Evolutionary conservation across 352 stramenopile genomes (phyloP).

Genomic region (Phytophthora kernoviae): DNA sequence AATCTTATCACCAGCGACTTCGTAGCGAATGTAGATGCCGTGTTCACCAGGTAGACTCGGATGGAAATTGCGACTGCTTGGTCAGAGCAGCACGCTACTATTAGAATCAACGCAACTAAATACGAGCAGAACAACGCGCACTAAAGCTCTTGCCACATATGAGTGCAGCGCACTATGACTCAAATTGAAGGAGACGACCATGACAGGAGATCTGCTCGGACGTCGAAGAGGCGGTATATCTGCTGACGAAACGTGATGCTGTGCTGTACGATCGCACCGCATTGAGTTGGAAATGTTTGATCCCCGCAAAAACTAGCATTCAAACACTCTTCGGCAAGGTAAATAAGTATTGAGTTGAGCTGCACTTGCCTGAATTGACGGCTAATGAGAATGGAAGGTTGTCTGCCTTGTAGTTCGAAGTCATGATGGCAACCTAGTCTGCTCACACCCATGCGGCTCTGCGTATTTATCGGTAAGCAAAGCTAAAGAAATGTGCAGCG

Average conservation of each 20-base stretch:
- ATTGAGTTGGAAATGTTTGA: constrained; percentile 44
- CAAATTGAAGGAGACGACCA: constrained; percentile 1
- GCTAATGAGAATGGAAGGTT: constrained; percentile 24
- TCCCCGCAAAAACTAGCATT: constrained; percentile 47
- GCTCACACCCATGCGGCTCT: constrained; percentile 41
- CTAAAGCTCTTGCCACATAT: too few relatives aligned
- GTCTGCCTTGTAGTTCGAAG: constrained; percentile 43
- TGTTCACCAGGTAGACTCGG: too few relatives aligned
- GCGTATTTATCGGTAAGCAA: constrained; percentile 54
- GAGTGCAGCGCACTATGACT: constrained; percentile 6
- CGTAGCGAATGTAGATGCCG: too few relatives aligned
- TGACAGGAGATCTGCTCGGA: constrained; percentile 31
- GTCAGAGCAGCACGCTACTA: too few relatives aligned
- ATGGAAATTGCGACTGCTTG: too few relatives aligned
- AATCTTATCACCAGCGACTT: too few relatives aligned
- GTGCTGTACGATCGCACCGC: constrained; percentile 55
- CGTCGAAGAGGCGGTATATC: constrained; percentile 55
- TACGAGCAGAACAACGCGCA: too few relatives aligned
- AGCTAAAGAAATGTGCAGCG: too few relatives aligned
- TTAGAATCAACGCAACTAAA: too few relatives aligned
- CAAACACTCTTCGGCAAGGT: constrained; percentile 62
- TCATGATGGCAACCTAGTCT: constrained; percentile 61
- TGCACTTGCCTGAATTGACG: not conserved
- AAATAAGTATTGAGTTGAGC: not conserved
- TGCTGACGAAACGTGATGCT: constrained; percentile 51